These are phyloP conservation scores for Tolypocladium guangdongense DNA, from an alignment of 2,329 filamentous ascomycete genomes.

Conservation along the genomic window DNA sequence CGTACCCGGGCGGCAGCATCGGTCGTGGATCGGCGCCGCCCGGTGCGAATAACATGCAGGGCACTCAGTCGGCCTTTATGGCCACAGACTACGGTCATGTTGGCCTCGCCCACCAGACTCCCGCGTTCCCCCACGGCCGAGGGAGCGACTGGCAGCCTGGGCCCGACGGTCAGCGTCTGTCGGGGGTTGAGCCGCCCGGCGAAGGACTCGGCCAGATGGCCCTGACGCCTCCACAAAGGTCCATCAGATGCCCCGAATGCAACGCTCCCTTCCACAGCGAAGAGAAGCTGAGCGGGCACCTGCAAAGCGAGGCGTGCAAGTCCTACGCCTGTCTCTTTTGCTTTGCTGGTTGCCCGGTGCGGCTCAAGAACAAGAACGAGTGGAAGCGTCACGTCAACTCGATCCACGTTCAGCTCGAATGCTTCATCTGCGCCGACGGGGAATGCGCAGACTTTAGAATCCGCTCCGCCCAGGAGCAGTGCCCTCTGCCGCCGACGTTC, in stretches of 20 bases:
- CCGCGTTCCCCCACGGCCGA: neutral
- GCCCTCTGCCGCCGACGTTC: slow-evolving; percentile 13
- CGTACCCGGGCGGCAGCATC: neutral
- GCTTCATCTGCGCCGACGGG: slow-evolving; percentile 66
- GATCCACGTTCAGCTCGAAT: slow-evolving; percentile 65
- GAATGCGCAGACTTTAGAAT: slow-evolving; percentile 27
- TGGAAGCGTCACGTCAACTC: slow-evolving; percentile 85
- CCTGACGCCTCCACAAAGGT: slow-evolving; percentile 27
- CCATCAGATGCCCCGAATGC: slow-evolving; percentile 26
- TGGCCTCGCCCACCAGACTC: neutral
- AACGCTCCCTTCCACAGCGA: neutral
- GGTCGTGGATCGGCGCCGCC: neutral
- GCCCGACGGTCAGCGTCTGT: neutral
- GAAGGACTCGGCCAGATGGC: neutral
- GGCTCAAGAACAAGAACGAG: slow-evolving; percentile 78
- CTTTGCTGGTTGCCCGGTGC: slow-evolving; percentile 62
- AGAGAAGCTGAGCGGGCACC: neutral
- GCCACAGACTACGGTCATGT: neutral
- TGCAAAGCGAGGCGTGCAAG: slow-evolving; percentile 13
- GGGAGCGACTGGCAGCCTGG: neutral
- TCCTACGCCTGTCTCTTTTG: slow-evolving; percentile 70
- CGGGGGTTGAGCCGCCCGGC: neutral
- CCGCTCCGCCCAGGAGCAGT: neutral
- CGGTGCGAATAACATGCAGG: neutral
- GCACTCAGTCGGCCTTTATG: neutral